Evolutionary conservation across 345 rosid genomes (phyloP), one percentile per base, ranked within the genome.

Genomic region (Eucalyptus sp.): DNA sequence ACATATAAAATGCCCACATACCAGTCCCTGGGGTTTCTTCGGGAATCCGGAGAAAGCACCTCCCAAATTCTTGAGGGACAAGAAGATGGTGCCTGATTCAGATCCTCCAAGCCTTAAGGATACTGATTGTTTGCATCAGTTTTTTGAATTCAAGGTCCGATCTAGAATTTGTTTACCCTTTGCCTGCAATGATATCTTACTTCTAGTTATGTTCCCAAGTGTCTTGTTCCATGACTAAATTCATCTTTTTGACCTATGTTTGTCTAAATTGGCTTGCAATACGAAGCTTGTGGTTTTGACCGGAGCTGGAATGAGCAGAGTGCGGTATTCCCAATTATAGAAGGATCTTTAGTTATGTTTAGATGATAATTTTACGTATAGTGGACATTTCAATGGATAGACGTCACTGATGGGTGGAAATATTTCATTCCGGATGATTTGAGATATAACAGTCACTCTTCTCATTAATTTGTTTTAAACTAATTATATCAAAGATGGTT

Each of bases 251-350:
- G 4, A 54, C 54, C 54, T 10, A 27, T 64, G 44, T 51, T 27
- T n/a, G 37, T 41, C 64, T 58, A 54, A 18, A 33, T 50, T 88
- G 14, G 79, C 13, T 11, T 92, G 89, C 92, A 95, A 99, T 88
- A 91, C 92, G 44, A 96, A 93, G 88, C 97, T 97, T 33, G 88
- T 93, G 87, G 94, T 96, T 66, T 91, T 97, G 94, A 97, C 98
- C 7, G 97, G 99, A 90, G 99, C 98, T 88, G 99, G 99, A 88
- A 89, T 97, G 49, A 97, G 99, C 90, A 96, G 99, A 97, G 91
- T 94, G 96, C 90, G 99, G 99, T 66, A 97, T 97, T 91, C 99
- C 99, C 90, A 98, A 97, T 89, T 96, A 96, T 80, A 94, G 98
- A 94, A 96, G 99, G 99, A 94, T 91, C 37, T 46, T 68, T 44